Evolutionary conservation across 495 filamentous ascomycete genomes (phyloP).

Genomic region (Aspergillus leporis): DNA sequence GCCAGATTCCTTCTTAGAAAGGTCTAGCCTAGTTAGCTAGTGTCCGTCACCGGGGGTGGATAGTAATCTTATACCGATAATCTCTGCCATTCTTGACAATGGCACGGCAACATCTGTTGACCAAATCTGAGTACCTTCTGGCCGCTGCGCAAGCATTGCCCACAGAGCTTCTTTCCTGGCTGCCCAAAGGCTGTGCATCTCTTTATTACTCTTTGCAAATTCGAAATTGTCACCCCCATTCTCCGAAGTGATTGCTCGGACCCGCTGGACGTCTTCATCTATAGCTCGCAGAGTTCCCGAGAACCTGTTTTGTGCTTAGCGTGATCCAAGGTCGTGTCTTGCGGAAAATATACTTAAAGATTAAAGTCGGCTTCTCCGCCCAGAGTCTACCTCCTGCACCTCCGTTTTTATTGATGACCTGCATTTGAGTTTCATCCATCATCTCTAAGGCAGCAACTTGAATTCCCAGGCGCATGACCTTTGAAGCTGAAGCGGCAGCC

Average conservation of each 20-base stretch:
- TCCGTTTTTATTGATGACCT: constrained; percentile 73
- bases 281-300: constrained; percentile 66
- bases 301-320: constrained; percentile 47
- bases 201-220: constrained; percentile 65
- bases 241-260: constrained; percentile 59
- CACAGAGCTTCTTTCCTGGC: constrained; percentile 84
- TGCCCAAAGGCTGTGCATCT: constrained; percentile 75
- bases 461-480: constrained; percentile 71
- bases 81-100: constrained; percentile 74
- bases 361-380: constrained; percentile 77
- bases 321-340: neutral
- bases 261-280: constrained; percentile 73
- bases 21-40: constrained; percentile 43
- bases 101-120: constrained; percentile 87
- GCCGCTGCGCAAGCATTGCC: constrained; percentile 46
- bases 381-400: constrained; percentile 68
- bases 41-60: too few relatives aligned
- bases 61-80: constrained; percentile 60
- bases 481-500: constrained; percentile 72
- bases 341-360: constrained; percentile 73
- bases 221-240: constrained; percentile 68
- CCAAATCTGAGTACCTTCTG: constrained; percentile 59
- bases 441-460: constrained; percentile 82
- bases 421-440: constrained; percentile 86
- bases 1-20: constrained; percentile 80